Conservation (phyloP, 1,284 basidiomycete species). For the Cryptococcus sp. region DNA sequence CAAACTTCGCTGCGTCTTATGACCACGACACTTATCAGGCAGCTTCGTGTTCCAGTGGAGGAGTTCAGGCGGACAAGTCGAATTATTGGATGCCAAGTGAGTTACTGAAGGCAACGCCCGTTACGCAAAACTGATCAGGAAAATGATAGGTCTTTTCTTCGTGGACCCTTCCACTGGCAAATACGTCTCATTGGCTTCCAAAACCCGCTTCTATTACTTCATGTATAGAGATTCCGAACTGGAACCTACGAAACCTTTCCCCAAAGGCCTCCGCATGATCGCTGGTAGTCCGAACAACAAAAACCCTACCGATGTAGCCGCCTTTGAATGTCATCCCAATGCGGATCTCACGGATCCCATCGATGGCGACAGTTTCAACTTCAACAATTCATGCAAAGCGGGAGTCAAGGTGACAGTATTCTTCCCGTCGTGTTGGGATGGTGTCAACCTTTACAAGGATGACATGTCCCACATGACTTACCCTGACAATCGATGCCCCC, state of each 20-base stretch:
- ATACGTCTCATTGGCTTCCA: conserved; percentile 14
- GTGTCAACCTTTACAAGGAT: conserved; percentile 28
- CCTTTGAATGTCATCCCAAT: conserved; percentile 10
- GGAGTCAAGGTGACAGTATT: conserved; percentile 29
- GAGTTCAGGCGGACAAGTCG: conserved; percentile 37
- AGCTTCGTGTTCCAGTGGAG: conserved; percentile 23
- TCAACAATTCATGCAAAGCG: conserved; percentile 24
- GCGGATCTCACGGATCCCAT: conserved; percentile 11
- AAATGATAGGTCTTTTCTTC: conserved; percentile 10
- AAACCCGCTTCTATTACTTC: conserved; percentile 35
- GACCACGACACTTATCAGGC: conserved; percentile 22
- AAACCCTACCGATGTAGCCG: conserved; percentile 8
- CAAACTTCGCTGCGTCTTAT: conserved; percentile 32
- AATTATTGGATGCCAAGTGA: conserved; percentile 34
- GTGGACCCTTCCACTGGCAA: conserved; percentile 10
- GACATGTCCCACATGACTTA: conserved; percentile 36
- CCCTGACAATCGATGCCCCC: conserved; percentile 30
- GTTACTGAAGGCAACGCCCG: neutral
- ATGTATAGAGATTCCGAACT: conserved; percentile 3
- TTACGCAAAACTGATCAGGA: neutral
- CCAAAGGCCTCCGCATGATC: conserved; percentile 37
- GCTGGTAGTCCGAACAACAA: conserved; percentile 33
- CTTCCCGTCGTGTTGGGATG: conserved; percentile 43
- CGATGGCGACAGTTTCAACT: conserved; percentile 31
- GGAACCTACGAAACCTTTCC: conserved; percentile 28